phyloP scores from a whole-genome alignment of 768 basidiomycete genomes.

The Lactarius deliciosus region DNA sequence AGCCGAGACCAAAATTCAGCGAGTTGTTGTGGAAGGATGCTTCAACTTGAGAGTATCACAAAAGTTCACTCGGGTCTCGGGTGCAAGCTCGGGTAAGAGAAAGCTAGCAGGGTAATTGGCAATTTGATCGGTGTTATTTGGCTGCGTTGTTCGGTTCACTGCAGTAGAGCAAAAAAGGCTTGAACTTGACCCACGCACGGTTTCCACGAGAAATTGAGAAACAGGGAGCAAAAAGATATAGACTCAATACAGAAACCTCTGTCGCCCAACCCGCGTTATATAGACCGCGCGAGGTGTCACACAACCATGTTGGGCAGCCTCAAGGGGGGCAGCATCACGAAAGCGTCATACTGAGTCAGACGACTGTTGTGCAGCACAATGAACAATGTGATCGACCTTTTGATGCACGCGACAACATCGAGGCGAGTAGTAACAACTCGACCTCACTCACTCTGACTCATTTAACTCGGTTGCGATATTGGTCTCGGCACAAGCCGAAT shows the following conservation, averaged over 20 bases:
- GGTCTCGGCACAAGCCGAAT: background rate
- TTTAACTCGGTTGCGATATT: too few relatives aligned
- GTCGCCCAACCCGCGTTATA: conserved; percentile 3
- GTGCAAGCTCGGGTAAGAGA: too few relatives aligned
- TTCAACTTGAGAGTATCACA: conserved; percentile 1
- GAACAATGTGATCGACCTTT: background rate
- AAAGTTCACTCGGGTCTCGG: background rate
- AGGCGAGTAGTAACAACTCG: background rate
- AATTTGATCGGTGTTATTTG: background rate
- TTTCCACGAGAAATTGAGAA: background rate
- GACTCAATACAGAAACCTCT: conserved; percentile 1
- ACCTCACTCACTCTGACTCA: conserved; percentile 1
- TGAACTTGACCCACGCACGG: conserved; percentile 2
- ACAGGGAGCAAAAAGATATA: background rate
- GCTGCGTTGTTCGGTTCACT: background rate
- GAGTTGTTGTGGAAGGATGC: conserved; percentile 1
- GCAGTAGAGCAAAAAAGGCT: background rate
- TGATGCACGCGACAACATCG: conserved; percentile 17
- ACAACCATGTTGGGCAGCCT: background rate
- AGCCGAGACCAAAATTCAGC: background rate
- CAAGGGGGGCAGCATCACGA: conserved; percentile 1
- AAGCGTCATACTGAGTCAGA: conserved; percentile 19
- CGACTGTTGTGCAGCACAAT: background rate
- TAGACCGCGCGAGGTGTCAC: background rate
- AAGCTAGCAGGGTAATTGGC: background rate